phyloP scores from a whole-genome alignment of 106 monocot species.

The Phalaenopsis aphrodite region DNA sequence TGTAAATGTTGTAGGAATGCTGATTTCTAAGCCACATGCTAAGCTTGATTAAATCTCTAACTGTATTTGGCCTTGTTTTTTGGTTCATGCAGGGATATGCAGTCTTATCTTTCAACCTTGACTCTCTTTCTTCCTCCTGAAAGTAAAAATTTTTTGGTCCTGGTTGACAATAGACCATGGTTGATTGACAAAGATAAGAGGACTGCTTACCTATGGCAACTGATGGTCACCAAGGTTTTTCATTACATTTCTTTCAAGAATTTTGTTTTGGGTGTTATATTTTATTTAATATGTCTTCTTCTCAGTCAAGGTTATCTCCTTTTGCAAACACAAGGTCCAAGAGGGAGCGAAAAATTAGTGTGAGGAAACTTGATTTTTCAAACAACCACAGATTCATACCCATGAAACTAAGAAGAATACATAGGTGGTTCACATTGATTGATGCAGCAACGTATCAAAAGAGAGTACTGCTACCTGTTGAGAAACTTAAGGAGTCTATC shows the following conservation, averaged over 20 bases:
- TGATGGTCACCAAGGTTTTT: conserved; percentile 93
- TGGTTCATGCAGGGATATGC: conserved; percentile 64
- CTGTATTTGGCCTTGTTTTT: no score
- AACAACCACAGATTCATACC: conserved; percentile 21
- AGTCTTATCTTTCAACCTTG: conserved; percentile 81
- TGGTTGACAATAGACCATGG: conserved; percentile 95
- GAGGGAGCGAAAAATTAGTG: conserved; percentile 32
- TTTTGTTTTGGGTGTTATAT: not conserved
- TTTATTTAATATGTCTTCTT: conserved; percentile 7
- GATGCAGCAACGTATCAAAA: conserved; percentile 57
- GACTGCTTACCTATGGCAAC: conserved; percentile 85
- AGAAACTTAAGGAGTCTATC: conserved; percentile 73
- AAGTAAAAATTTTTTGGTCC: conserved; percentile 76
- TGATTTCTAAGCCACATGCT: not conserved
- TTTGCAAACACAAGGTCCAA: conserved; percentile 74
- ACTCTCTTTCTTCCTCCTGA: conserved; percentile 66
- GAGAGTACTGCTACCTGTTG: conserved; percentile 51
- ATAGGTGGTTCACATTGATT: conserved; percentile 66
- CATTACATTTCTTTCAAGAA: not conserved
- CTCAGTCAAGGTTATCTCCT: conserved; percentile 93
- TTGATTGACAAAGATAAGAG: conserved; percentile 49
- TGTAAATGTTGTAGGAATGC: not conserved
- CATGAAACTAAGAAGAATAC: conserved; percentile 20
- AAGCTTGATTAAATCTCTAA: not conserved
- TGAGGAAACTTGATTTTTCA: conserved; percentile 30